phyloP scores from a whole-genome alignment of 139 green algal species.

The Yamagishiella unicocca region DNA sequence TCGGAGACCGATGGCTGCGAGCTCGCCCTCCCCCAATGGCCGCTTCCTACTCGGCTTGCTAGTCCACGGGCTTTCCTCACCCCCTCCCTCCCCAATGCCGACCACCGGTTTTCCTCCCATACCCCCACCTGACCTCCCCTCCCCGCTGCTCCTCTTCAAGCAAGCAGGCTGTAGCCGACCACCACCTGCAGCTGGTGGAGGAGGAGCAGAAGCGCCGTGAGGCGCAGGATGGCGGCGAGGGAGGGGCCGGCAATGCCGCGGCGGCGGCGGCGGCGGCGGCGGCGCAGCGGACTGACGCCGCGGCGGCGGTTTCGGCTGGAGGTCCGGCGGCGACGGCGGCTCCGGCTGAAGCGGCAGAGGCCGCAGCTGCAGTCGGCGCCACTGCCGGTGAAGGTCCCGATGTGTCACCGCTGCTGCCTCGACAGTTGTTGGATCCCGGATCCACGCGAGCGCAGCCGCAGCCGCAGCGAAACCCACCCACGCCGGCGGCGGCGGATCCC shows the following conservation, averaged over 20 bases:
- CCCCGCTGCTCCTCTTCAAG: too few relatives aligned
- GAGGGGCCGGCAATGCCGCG: background rate
- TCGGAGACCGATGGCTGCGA: too few relatives aligned
- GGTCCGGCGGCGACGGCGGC: background rate
- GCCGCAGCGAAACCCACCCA: background rate
- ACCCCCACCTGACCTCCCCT: too few relatives aligned
- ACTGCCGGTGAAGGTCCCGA: too few relatives aligned
- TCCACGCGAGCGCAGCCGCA: background rate
- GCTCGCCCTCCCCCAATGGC: too few relatives aligned
- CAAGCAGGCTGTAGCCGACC: slow-evolving; percentile 8
- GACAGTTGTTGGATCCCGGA: background rate
- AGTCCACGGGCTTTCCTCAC: too few relatives aligned
- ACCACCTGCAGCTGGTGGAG: slow-evolving; percentile 29
- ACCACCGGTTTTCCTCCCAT: too few relatives aligned
- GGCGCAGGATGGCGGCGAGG: background rate
- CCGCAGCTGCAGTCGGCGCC: background rate
- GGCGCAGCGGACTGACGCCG: background rate
- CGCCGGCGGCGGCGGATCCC: background rate
- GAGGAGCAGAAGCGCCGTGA: background rate
- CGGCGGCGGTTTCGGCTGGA: background rate
- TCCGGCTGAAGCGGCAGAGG: background rate
- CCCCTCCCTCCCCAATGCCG: too few relatives aligned
- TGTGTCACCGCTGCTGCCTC: too few relatives aligned
- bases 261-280: too few relatives aligned
- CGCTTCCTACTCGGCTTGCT: too few relatives aligned